Base-by-base conservation (phyloP, 2,329 filamentous ascomycete genomes). In the Rhynchosporium secalis region DNA sequence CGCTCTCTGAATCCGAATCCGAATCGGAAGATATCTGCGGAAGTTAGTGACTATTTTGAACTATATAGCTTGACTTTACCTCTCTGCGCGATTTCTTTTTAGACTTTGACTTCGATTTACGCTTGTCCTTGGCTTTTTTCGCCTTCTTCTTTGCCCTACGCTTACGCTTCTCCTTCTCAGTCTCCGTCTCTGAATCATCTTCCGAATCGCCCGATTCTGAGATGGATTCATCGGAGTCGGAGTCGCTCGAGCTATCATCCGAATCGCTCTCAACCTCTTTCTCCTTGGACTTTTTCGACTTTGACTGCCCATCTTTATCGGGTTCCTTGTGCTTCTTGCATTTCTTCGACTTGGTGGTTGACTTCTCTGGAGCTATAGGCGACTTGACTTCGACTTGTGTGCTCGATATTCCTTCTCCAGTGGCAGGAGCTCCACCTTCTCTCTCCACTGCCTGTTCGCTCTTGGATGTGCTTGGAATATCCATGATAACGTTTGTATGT, bases 81-180 rank as follows among this genome's bases (percentile, higher is more conserved):
- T 70, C 70, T 70, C 75, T 73, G 57, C 70, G 74, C 7, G 74
- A 67, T 62, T 75, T 76, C 48, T 73, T 70, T 70, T 76, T 79
- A 47, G 74, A 76, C 70, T 77, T 78, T 3, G 70, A 76, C 70
- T 77, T 78, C 3, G 70, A 66, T 65, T 78, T 79, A 56, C 69
- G 69, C 66, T 74, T 74, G 7, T 71, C 70, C 59, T 57, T 61
- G 8, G 54, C 54, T 29, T 61, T 62, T 45, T 57, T 72, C 9
- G 72, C 72, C 68, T 75, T 78, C 60, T 64, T 70, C 62, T 71
- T 72, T 28, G 72, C 69, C 58, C 77, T 77, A 58, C 74, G 69
- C 56, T 72, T 73, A 60, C 64, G 64, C 65, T 72, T 72, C 55
- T 76, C 73, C 65, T 71, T 73, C 62, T 73, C 70, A 60, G 72